phyloP scores from a whole-genome alignment of 2,329 filamentous ascomycete species.

The Alternaria sp. region DNA sequence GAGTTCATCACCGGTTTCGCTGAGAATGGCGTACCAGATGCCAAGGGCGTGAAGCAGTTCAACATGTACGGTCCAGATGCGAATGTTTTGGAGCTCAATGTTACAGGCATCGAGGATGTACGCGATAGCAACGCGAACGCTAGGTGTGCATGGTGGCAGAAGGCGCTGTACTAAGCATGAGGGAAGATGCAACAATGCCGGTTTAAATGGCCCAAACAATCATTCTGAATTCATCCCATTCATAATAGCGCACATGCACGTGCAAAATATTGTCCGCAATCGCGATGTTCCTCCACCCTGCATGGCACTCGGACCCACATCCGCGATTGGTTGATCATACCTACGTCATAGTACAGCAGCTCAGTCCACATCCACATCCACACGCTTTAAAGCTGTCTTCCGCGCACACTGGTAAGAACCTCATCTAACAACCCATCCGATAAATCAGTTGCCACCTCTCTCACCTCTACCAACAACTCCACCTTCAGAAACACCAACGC shows the following conservation, averaged over 20 bases:
- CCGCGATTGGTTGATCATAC: conserved; percentile 27
- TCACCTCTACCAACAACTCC: conserved; percentile 7
- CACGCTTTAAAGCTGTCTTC: conserved; percentile 30
- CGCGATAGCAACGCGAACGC: conserved; percentile 58
- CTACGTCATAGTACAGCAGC: conserved; percentile 34
- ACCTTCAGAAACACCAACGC: conserved; percentile 11
- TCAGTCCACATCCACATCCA: conserved; percentile 19
- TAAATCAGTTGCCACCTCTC: conserved; percentile 9
- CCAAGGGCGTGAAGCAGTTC: conserved; percentile 56
- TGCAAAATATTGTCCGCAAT: conserved; percentile 14
- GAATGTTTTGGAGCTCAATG: conserved; percentile 56
- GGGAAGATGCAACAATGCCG: not conserved
- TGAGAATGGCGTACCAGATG: conserved; percentile 50
- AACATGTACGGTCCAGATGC: conserved; percentile 57
- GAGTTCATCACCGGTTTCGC: conserved; percentile 58
- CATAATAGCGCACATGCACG: not conserved
- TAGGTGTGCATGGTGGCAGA: conserved; percentile 65
- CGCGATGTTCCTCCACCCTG: conserved; percentile 9
- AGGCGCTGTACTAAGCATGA: conserved; percentile 51
- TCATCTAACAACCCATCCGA: conserved; percentile 18
- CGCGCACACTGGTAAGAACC: conserved; percentile 10
- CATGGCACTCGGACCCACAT: conserved; percentile 14
- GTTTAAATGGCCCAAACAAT: not conserved
- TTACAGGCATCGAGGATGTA: conserved; percentile 53
- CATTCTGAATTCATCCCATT: conserved; percentile 6